These are phyloP conservation scores for Elaeagnus macrophylla DNA, from an alignment of 306 rosid species.

Conservation along the genomic window DNA sequence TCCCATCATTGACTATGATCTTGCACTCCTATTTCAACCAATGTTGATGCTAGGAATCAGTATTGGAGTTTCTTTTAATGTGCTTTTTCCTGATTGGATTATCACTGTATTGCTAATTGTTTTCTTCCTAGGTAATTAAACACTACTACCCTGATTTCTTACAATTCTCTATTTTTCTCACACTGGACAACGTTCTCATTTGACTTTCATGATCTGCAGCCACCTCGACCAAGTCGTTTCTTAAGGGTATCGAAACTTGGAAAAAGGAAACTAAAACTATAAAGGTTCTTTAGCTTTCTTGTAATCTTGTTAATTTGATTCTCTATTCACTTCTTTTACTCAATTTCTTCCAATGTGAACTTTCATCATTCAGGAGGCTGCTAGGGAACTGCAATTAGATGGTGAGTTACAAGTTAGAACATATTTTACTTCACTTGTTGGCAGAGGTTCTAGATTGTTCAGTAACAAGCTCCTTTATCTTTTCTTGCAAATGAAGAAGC, in stretches of 20 bases:
- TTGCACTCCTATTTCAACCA: constrained; percentile 73
- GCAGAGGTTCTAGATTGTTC: neutral
- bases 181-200: neutral
- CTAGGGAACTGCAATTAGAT: constrained; percentile 29
- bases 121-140: constrained; percentile 50
- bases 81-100: constrained; percentile 74
- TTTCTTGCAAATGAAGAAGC: constrained; percentile 36
- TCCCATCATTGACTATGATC: constrained; percentile 71
- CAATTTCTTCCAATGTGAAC: neutral
- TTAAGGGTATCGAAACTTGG: constrained; percentile 70
- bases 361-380: constrained; percentile 46
- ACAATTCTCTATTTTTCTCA: neutral
- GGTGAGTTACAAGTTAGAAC: constrained; percentile 30
- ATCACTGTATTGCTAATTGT: constrained; percentile 56
- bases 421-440: neutral
- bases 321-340: neutral
- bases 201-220: constrained; percentile 29
- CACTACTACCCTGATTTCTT: neutral
- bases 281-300: constrained; percentile 29
- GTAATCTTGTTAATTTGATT: neutral
- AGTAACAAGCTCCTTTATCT: constrained; percentile 11
- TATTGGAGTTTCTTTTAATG: constrained; percentile 69
- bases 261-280: constrained; percentile 70
- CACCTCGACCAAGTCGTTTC: constrained; percentile 63
- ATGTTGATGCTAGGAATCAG: constrained; percentile 86